Percentiles rank a stretch among this genome's conserved stretches.
Conservation (phyloP, 108 stramenopile genomes). For the Discostella pseudostelligera region DNA sequence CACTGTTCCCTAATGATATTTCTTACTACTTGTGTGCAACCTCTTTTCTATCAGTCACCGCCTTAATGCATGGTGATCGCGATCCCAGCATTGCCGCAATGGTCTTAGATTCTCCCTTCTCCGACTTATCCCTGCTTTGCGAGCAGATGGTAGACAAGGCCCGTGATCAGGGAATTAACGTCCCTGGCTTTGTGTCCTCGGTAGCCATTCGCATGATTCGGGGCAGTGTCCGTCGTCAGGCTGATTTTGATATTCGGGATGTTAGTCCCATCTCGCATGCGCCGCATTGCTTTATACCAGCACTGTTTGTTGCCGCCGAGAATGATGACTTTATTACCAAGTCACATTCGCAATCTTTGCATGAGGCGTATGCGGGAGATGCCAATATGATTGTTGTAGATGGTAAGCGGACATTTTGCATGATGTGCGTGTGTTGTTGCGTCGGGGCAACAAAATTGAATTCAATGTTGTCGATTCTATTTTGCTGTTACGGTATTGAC, state of each 20-base stretch:
- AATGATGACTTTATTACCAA: constrained; percentile 95
- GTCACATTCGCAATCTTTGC: constrained; percentile 78
- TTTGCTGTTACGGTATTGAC: too few species aligned
- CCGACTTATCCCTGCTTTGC: constrained; percentile 87
- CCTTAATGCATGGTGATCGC: constrained; percentile 96
- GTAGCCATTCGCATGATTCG: constrained; percentile 87
- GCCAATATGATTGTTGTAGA: constrained; percentile 95
- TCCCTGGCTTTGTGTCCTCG: constrained; percentile 73
- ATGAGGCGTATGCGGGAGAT: constrained; percentile 94
- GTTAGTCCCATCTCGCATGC: constrained; percentile 89
- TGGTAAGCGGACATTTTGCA: too few species aligned
- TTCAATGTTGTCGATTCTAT: too few species aligned
- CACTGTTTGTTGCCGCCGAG: constrained; percentile 92
- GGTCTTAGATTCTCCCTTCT: constrained; percentile 97
- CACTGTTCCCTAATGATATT: not conserved
- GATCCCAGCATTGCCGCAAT: constrained; percentile 96
- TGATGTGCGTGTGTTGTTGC: too few species aligned
- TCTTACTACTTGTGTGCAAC: not conserved
- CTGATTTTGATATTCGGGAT: constrained; percentile 88
- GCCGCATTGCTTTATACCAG: constrained; percentile 93
- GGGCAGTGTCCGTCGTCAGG: constrained; percentile 83
- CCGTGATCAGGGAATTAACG: constrained; percentile 83
- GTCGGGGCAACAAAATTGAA: too few species aligned
- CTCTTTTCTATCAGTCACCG: constrained; percentile 66
- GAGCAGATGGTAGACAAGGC: constrained; percentile 98